Conservation (phyloP, 2,329 filamentous ascomycete genomes). For the Paraphaeosphaeria sporulosa region DNA sequence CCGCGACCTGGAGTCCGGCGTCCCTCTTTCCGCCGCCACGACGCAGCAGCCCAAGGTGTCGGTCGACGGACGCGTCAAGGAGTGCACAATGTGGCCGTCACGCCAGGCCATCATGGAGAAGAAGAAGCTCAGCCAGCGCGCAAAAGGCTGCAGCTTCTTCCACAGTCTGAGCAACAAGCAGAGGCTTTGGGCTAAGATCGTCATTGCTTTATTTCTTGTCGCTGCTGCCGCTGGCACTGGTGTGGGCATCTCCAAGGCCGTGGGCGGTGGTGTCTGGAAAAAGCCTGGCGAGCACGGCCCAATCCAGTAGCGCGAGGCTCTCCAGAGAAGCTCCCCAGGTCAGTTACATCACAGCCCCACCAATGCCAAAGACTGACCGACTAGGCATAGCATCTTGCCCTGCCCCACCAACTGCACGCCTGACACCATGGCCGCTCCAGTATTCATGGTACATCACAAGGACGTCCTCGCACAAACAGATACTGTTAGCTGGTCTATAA, state of each 20-base stretch:
- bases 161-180: conserved; percentile 52
- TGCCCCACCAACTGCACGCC: not conserved
- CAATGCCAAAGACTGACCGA: not conserved
- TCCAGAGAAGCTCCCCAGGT: conserved; percentile 28
- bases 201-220: conserved; percentile 54
- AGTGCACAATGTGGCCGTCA: conserved; percentile 62
- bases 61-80: conserved; percentile 54
- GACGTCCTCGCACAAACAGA: conserved; percentile 15
- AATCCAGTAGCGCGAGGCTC: conserved; percentile 28
- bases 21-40: conserved; percentile 47
- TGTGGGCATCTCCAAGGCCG: conserved; percentile 58
- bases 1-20: conserved; percentile 50
- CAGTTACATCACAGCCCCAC: not conserved
- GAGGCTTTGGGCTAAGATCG: conserved; percentile 54
- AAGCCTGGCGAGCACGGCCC: conserved; percentile 48
- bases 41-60: conserved; percentile 50
- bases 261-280: conserved; percentile 57
- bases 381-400: conserved; percentile 5
- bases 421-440: not conserved
- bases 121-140: conserved; percentile 49
- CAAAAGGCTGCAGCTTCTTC: conserved; percentile 52
- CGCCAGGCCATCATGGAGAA: conserved; percentile 56
- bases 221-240: conserved; percentile 57
- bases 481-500: conserved; percentile 1
- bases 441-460: not conserved